phyloP scores from a whole-genome alignment of 2,329 filamentous ascomycete species.

The Knufia fluminis region DNA sequence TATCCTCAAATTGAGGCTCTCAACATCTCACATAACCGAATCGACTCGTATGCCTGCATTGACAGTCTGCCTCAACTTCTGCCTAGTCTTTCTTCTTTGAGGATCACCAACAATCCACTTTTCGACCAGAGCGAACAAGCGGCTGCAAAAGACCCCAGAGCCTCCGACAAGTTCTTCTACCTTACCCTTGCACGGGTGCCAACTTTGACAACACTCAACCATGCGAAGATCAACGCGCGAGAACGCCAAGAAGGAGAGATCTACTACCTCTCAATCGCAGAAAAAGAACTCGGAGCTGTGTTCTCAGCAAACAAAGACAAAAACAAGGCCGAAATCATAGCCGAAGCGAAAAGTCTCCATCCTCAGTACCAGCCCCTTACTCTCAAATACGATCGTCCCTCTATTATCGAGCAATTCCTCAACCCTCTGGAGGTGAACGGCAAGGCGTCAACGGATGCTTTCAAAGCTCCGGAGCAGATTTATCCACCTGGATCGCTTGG shows the following conservation, averaged over 20 bases:
- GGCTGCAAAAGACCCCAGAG: not conserved
- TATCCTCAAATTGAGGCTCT: conserved; percentile 51
- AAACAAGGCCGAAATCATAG: conserved; percentile 33
- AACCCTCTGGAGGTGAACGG: conserved; percentile 51
- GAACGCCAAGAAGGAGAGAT: conserved; percentile 84
- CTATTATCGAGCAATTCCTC: conserved; percentile 17
- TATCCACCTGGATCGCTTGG: conserved; percentile 74
- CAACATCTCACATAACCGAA: conserved; percentile 64
- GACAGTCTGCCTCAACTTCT: conserved; percentile 58
- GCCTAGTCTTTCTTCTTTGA: conserved; percentile 64
- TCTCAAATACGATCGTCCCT: conserved; percentile 56
- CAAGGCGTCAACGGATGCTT: conserved; percentile 29
- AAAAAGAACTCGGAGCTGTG: conserved; percentile 57
- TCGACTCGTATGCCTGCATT: conserved; percentile 64
- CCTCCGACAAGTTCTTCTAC: conserved; percentile 19
- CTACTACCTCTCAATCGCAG: conserved; percentile 83
- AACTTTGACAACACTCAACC: conserved; percentile 37
- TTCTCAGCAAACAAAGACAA: conserved; percentile 20
- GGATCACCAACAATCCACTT: conserved; percentile 78
- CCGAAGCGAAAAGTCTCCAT: conserved; percentile 46
- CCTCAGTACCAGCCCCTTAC: conserved; percentile 67
- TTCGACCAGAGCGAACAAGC: conserved; percentile 44
- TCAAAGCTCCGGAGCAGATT: conserved; percentile 10
- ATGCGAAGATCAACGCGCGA: conserved; percentile 53
- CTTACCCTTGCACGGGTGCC: conserved; percentile 24